Base-by-base conservation (phyloP, 73 alveolate genomes). In the Tetrahymena borealis region DNA sequence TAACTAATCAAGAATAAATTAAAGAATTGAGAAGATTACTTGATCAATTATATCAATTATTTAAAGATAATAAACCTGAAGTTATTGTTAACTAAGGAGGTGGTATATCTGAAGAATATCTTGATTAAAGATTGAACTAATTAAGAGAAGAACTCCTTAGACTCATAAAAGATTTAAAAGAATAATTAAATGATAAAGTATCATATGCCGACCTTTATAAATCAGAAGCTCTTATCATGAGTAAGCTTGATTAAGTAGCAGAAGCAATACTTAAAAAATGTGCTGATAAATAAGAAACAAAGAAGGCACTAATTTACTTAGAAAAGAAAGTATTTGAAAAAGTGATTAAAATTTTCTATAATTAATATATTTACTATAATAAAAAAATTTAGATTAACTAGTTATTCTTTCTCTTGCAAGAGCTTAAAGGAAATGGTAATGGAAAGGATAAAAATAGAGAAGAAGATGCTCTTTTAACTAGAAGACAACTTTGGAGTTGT, bases 241-340 rank as follows among this genome's bases (percentile, higher is more conserved):
- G 85, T 15, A 60, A 60, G 85, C 85, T 60, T 60, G 85, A 60
- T n/a, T 60, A 60, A 60, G 85, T 60, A 60, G 85, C 85, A 60
- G 85, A 60, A 60, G 85, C 85, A 13, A 60, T 60, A 24, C 85
- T 60, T 28, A 60, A 60, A 60, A 60, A 60, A 16, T 60, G 85
- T 60, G 85, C 85, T 0, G 85, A 60, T 60, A 60, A 60, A 60
- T 60, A 32, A 4, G 85, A 60, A 60, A 60, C 85, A 24, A 60
- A 60, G 28, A 60, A 60, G 28, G 85, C 85, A 4, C 10, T 60
- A 60, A 60, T 60, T 24, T 60, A 60, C 28, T 60, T 60, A 60
- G 85, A 60, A 35, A 60, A 60, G 28, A 60, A 60, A n/a, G 85
- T 60, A 60, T n/a, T n/a, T n/a, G 28, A 60, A 15, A 60, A 20